Evolutionary conservation across 208 protist species (phyloP).

Genomic region (Herpetomonas samuelpessoai): DNA sequence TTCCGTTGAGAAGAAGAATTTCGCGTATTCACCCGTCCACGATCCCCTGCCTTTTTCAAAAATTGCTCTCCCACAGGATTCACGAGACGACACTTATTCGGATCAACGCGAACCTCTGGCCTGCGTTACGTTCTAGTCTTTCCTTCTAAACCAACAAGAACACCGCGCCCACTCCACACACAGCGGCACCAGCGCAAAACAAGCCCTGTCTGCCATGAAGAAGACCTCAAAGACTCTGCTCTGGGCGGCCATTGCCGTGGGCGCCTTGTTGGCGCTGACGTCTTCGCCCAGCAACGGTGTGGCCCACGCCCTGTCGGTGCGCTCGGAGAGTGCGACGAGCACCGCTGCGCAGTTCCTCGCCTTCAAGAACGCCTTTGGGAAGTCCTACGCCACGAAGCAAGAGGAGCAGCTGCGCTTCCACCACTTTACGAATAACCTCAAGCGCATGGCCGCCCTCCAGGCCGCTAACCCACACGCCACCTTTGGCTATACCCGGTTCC

Average conservation of each 20-base stretch:
- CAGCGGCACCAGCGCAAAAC: too few species aligned
- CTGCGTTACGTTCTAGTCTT: too few species aligned
- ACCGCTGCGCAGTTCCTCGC: constrained; percentile 25
- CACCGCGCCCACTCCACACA: too few species aligned
- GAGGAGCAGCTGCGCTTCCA: constrained; percentile 34
- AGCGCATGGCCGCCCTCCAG: constrained; percentile 21
- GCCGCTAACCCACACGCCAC: constrained; percentile 47
- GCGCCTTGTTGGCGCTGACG: constrained; percentile 12
- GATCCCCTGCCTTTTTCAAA: too few species aligned
- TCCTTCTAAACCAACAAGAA: too few species aligned
- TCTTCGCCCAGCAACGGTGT: neutral
- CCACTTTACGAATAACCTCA: constrained; percentile 44
- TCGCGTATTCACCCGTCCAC: too few species aligned
- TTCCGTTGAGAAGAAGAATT: too few species aligned
- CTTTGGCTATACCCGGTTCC: constrained; percentile 59
- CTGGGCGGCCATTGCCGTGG: constrained; percentile 17
- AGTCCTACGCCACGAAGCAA: constrained; percentile 21
- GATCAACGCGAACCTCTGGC: too few species aligned
- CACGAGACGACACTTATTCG: too few species aligned
- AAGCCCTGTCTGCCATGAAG: constrained; percentile 5
- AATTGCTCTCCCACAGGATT: too few species aligned
- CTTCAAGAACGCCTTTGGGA: constrained; percentile 42
- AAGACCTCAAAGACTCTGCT: constrained; percentile 12
- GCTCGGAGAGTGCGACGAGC: constrained; percentile 6
- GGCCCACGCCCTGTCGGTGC: constrained; percentile 7